Evolutionary conservation across 306 rosid genomes (phyloP), one percentile per base, ranked within the genome.

Genomic region (Senna siamea): DNA sequence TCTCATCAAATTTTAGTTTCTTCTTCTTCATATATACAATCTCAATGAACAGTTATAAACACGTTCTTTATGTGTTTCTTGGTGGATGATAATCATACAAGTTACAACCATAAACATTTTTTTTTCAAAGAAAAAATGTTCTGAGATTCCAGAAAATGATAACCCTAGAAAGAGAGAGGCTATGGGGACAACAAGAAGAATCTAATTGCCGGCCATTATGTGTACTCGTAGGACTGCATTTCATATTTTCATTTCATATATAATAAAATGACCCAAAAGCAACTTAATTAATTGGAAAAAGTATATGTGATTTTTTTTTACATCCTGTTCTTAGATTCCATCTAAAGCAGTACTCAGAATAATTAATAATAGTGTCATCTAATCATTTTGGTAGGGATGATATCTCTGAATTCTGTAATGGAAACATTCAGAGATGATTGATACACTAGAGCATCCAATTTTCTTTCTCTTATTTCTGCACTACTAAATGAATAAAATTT

Each of bases 251-350:
- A 37, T 56, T 73, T 69, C 13, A n/a, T n/a, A 26, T 26, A 26
- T 1, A 26, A 47, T 13, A 32, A 19, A 6, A 44, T 47, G 46
- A 8, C 22, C 37, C 15, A 72, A 81, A 67, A 47, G 75, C 66
- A 80, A 63, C 28, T 10, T 12, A 11, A 59, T 14, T 37, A 17
- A 20, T 55, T 13, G 23, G 28, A 2, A 71, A 77, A 83, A 83
- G 80, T 41, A 19, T 43, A 10, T 41, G 3, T 41, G 82, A 37
- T 37, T 52, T 32, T 6, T 80, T 70, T 78, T 86, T 71, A 46
- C 83, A 48, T 52, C 83, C 80, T 85, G 85, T 83, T 80, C 9
- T 46, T 37, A 72, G 84, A 85, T 79, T 79, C 85, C 79, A 26
- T 59, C 22, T 18, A 60, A 78, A 56, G 66, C 52, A 44, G 74